Percentiles rank a stretch among this genome's conserved stretches.
These are phyloP conservation scores for Penicillium sclerotigenum DNA, from an alignment of 2,329 filamentous ascomycete species.

Conservation along the genomic window DNA sequence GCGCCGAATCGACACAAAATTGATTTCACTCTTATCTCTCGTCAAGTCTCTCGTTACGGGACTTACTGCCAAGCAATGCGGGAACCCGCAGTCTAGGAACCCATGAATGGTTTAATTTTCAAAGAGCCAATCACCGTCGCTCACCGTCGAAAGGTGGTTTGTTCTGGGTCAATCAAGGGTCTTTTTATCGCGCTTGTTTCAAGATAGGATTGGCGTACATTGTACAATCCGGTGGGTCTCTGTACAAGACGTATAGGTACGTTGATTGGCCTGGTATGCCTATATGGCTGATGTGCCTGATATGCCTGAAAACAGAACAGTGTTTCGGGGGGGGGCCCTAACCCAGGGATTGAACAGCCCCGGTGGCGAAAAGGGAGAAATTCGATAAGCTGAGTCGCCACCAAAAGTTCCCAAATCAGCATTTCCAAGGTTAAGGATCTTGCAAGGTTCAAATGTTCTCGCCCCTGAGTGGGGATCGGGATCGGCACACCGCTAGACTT, in stretches of 20 bases:
- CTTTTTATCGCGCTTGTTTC: background rate
- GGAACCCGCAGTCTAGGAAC: slow-evolving; percentile 8
- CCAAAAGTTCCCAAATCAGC: background rate
- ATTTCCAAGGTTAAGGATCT: slow-evolving; percentile 12
- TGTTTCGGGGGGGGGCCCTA: background rate
- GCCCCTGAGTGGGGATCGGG: slow-evolving; percentile 13
- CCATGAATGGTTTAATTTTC: background rate
- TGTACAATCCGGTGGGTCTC: background rate
- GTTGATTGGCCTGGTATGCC: background rate
- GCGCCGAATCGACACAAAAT: slow-evolving; percentile 19
- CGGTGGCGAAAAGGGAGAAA: slow-evolving; percentile 3
- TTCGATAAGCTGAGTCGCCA: slow-evolving; percentile 8
- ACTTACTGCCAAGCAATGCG: slow-evolving; percentile 9
- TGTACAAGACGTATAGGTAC: background rate
- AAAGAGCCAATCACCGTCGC: background rate
- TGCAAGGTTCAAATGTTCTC: too few relatives aligned
- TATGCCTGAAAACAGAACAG: background rate
- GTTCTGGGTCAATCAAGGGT: background rate
- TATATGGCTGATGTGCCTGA: background rate
- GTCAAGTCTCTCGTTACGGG: background rate
- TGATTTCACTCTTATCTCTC: background rate
- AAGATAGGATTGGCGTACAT: background rate
- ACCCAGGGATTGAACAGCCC: background rate
- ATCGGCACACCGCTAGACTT: slow-evolving; percentile 10
- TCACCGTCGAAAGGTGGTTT: background rate